Percentiles rank a stretch among this genome's conserved stretches.
Conservation (phyloP, 2,329 filamentous ascomycete species). For the Aspergillus tanneri region DNA sequence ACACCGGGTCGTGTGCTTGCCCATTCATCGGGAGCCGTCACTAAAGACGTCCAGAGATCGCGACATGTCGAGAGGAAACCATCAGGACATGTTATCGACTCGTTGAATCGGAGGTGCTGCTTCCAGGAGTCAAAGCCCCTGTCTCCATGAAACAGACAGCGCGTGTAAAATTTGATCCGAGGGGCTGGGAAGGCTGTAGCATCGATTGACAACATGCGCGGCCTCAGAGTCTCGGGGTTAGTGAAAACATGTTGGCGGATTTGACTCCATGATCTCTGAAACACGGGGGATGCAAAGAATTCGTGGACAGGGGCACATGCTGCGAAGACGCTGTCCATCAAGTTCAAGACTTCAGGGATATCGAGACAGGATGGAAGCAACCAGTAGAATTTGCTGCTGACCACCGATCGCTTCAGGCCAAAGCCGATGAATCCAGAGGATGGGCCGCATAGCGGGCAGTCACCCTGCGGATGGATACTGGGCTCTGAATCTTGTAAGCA, state of each 20-base stretch:
- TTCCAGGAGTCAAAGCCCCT: background rate
- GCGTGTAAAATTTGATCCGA: background rate
- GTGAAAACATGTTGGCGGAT: background rate
- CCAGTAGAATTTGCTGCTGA: constrained; percentile 1
- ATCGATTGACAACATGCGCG: constrained; percentile 2
- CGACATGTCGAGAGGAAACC: background rate
- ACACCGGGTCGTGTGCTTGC: background rate
- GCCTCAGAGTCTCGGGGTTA: background rate
- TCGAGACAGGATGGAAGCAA: background rate
- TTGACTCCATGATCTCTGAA: too few species aligned
- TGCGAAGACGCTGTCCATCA: too few species aligned
- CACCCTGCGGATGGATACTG: background rate
- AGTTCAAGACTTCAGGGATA: background rate
- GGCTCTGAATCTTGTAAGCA: too few species aligned
- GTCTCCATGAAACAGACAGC: background rate
- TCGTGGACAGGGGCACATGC: too few species aligned
- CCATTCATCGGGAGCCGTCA: background rate
- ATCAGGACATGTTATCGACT: background rate
- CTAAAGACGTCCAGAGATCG: background rate
- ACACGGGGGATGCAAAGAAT: too few species aligned
- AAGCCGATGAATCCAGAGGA: constrained; percentile 1
- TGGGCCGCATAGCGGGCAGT: background rate
- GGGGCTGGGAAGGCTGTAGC: background rate
- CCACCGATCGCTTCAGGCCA: background rate
- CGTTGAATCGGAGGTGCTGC: background rate